phyloP scores from a whole-genome alignment of 2,329 filamentous ascomycete genomes.

The Calonectria multiphialidica region DNA sequence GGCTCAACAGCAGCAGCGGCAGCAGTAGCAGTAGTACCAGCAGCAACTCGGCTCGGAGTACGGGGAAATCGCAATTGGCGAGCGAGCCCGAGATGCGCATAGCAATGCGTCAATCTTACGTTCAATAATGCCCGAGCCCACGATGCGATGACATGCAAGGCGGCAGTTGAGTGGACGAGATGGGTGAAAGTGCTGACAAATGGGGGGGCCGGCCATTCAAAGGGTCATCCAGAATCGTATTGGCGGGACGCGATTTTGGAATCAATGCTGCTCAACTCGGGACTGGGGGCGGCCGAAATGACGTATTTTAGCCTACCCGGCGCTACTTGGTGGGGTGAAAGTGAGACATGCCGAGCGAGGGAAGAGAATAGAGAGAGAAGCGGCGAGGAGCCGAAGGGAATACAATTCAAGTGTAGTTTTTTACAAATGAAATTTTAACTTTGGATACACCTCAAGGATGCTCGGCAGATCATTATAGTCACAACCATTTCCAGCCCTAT shows the following conservation, averaged over 20 bases:
- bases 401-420: too few relatives aligned
- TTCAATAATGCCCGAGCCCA: background rate
- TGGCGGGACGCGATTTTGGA: conserved; percentile 1
- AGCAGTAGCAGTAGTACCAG: too few relatives aligned
- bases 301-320: background rate
- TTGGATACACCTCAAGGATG: too few relatives aligned
- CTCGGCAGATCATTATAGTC: too few relatives aligned
- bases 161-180: background rate
- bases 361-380: background rate
- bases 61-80: background rate
- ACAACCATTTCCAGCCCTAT: too few relatives aligned
- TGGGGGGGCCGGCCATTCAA: background rate
- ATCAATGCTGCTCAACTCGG: conserved; percentile 2
- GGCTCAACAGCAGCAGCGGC: background rate
- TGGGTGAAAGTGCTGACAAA: background rate
- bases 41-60: too few relatives aligned
- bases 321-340: background rate
- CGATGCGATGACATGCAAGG: background rate
- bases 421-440: too few relatives aligned
- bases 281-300: background rate
- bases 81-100: background rate
- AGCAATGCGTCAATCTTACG: background rate
- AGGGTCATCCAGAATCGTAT: background rate
- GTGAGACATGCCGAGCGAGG: background rate
- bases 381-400: background rate